phyloP scores from a whole-genome alignment of 768 basidiomycete species.

The Tricholoma furcatifolium region DNA sequence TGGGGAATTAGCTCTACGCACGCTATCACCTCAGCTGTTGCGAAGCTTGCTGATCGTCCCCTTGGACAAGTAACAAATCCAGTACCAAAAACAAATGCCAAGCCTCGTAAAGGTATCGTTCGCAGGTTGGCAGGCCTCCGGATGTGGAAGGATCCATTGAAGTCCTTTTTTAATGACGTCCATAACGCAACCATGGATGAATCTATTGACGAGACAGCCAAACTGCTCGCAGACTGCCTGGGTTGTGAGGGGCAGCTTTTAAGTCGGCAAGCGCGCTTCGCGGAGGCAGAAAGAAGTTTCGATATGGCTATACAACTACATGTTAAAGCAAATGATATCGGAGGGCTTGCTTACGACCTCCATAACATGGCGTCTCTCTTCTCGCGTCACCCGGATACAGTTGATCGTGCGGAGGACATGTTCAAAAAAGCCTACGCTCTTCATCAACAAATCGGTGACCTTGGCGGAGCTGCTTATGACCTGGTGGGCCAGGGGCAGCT shows the following conservation, averaged over 20 bases:
- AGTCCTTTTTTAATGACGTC: neutral
- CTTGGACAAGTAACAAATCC: neutral
- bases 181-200: neutral
- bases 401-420: slow-evolving; percentile 13
- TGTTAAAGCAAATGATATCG: slow-evolving; percentile 17
- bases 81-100: neutral
- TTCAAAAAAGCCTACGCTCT: slow-evolving; percentile 17
- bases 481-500: slow-evolving; percentile 24
- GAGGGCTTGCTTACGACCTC: slow-evolving; percentile 27
- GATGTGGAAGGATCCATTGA: slow-evolving; percentile 5
- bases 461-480: slow-evolving; percentile 22
- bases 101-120: neutral
- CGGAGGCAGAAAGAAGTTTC: slow-evolving; percentile 22
- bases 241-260: slow-evolving; percentile 29
- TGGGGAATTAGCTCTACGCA: slow-evolving; percentile 20
- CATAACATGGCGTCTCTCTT: slow-evolving; percentile 24
- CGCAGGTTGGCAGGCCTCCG: neutral
- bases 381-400: slow-evolving; percentile 7
- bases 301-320: slow-evolving; percentile 22
- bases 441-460: slow-evolving; percentile 20
- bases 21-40: slow-evolving; percentile 18
- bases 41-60: slow-evolving; percentile 10
- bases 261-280: slow-evolving; percentile 18
- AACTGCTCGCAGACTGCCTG: slow-evolving; percentile 24
- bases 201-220: neutral